Evolutionary conservation across 352 stramenopile genomes (phyloP), one percentile per base, ranked within the genome.

Genomic region (Pythium guiyangense): DNA sequence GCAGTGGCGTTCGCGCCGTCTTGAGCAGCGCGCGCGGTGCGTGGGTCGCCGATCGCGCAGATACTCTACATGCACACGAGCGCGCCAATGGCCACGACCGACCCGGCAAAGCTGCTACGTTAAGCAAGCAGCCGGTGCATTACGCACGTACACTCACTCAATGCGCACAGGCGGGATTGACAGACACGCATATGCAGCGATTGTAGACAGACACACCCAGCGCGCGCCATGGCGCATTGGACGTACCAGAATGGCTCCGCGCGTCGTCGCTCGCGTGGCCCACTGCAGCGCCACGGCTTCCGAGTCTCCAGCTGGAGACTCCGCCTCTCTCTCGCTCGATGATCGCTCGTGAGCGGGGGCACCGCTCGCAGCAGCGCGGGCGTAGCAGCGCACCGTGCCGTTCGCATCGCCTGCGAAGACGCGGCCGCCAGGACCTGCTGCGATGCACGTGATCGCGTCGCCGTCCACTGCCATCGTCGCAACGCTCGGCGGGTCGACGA

Each of bases 401-500:
- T 45, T 58, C 31, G 60, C 47, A 48, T 63, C 60, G 47, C 60
- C 60, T 25, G 49, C 42, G 34, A 59, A 59, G n/a, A 66, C 34
- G 34, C 60, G 40, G 25, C 22, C 29, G 5, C 34, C 22, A 3
- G 49, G 49, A 22, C 49, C 54, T 20, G 46, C 39, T 17, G 43
- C 27, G 20, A 57, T 54, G 51, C 60, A 66, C 27, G 60, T 66
- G 45, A 59, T 48, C 18, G 40, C 58, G 18, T 18, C 26, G 26
- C 43, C 22, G 22, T 22, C 22, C 22, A 22, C 10, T 6, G 26
- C 35, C 31, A 53, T 52, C 40, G 14, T 31, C 11, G 25, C 43
- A 48, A 37, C 29, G 29, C 5, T 9, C 29, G 29, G 5, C 29
- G 29, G 5, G 37, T 18, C 37, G 3, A 43, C 3, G 11, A 44